A percentile compares a stretch with the other conserved stretches of the same genome.
These are phyloP conservation scores for Cucumis sativus DNA, from an alignment of 306 rosid genomes.

Conservation along the genomic window Cucumber_9930_V3 NC_026660.2:19777001-19777500, in stretches of 20 bases:
- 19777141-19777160: background rate
- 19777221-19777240: background rate
- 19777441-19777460: too few relatives aligned
- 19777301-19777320: background rate
- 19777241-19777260: too few relatives aligned
- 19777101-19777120: background rate
- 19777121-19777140: background rate
- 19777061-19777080: conserved; percentile 93
- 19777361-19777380: background rate
- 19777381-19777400: too few relatives aligned
- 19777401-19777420: too few relatives aligned
- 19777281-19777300: background rate
- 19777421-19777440: too few relatives aligned
- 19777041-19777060: conserved; percentile 76
- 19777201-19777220: background rate
- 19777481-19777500: background rate
- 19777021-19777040: conserved; percentile 87
- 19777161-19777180: background rate
- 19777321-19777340: background rate
- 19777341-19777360: background rate
- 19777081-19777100: conserved; percentile 67
- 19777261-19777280: background rate
- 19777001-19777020: conserved; percentile 12
- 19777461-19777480: background rate
- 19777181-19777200: background rate